phyloP scores from a whole-genome alignment of 228 moss, liverwort and hornwort genomes.

The Sphagnum fallax region DNA sequence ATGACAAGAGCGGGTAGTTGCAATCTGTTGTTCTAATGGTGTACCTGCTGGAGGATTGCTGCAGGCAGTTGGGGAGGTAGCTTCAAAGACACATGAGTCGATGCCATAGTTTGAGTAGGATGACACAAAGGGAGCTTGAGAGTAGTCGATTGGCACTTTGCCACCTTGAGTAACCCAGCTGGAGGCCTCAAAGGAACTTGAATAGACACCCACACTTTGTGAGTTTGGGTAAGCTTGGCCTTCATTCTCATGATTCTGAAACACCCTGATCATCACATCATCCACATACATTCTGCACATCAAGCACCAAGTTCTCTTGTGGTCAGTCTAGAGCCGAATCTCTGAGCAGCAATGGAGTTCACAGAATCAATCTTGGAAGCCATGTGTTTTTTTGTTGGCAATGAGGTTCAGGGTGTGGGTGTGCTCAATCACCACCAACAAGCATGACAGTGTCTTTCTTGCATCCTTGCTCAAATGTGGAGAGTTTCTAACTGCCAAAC shows the following conservation, averaged over 20 bases:
- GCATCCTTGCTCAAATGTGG: no score
- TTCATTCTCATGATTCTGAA: conserved; percentile 30
- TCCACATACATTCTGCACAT: conserved; percentile 25
- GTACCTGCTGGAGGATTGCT: no score
- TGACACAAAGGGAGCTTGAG: conserved; percentile 17
- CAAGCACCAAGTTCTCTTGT: background rate
- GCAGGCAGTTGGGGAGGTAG: background rate
- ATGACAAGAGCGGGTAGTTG: background rate
- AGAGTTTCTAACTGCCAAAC: no score
- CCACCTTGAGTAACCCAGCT: conserved; percentile 41
- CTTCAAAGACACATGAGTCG: conserved; percentile 16
- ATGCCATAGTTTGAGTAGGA: conserved; percentile 15
- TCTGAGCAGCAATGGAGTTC: no score
- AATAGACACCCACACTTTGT: conserved; percentile 27
- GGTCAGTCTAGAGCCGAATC: no score
- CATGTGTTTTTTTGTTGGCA: no score
- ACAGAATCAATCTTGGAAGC: no score
- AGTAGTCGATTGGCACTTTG: conserved; percentile 25
- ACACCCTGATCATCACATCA: conserved; percentile 24
- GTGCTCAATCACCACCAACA: no score
- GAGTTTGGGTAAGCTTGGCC: conserved; percentile 17
- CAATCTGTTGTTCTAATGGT: no score
- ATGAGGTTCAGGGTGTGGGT: no score
- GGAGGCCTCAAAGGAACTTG: conserved; percentile 42
- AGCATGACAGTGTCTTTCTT: no score